Base-by-base conservation (phyloP, 306 rosid species). In the Prunus padus region DNA sequence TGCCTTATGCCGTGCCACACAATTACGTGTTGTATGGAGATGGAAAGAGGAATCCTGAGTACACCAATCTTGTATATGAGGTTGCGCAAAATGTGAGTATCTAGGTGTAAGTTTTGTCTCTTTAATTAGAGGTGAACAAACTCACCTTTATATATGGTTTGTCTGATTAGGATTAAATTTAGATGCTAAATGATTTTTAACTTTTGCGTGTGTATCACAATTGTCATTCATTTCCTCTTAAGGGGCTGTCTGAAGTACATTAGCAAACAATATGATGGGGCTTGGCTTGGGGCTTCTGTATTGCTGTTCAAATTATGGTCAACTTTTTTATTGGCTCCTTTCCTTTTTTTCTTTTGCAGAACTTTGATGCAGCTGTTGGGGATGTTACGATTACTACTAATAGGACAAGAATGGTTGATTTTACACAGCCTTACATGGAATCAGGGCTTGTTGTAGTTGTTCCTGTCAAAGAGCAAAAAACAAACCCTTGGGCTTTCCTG, bases 401-500 rank as follows among this genome's bases (percentile, higher is more conserved):
- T 50, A 85, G 97, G 79, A 93, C 96, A 45, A 90, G 84, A 81
- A 72, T 83, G 54, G 97, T 90, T 82, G 98, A 90, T 87, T 93
- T 89, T 83, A 93, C 98, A 40, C 98, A 93, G 78, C 97, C 98
- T 72, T 90, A 75, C 78, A 67, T 81, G 85, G 89, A 84, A 61
- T 90, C 98, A 44, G 96, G 97, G 76, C 92, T 93, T 18, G 85
- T 90, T 47, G 89, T 93, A 13, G 90, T 93, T 81, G 91, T 87
- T 85, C 86, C 87, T 2, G 85, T 87, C 67, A 84, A 79, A 80
- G 83, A 83, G 85, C 16, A 8, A 76, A 90, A 93, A 79, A 83
- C 96, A 67, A 83, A 84, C 80, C 90, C 98, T 50, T 89, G 98
- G 98, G 82, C 93, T 79, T 93, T 93, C 85, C 92, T 89, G 67